A percentile compares a stretch with the other conserved stretches of the same genome.
Conservation (phyloP, 2,329 filamentous ascomycete genomes). For the Ascocoryne sarcoides region DNA sequence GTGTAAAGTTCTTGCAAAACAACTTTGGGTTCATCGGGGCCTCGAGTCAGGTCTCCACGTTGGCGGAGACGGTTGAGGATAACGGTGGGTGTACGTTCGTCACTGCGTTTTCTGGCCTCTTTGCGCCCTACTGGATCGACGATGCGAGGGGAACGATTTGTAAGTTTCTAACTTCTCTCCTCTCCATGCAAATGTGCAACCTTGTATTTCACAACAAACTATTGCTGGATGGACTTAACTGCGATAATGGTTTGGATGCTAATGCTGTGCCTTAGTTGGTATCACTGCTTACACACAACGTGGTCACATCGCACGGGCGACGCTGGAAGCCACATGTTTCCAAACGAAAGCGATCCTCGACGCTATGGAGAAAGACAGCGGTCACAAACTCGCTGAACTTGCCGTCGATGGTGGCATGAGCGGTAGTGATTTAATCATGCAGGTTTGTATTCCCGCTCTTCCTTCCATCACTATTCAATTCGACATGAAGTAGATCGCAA, state of each 20-base stretch:
- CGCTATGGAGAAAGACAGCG: slow-evolving; percentile 82
- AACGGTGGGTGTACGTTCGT: slow-evolving; percentile 82
- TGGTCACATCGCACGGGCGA: slow-evolving; percentile 81
- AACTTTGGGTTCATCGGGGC: slow-evolving; percentile 52
- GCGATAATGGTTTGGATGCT: too few species aligned
- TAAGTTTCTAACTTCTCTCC: slow-evolving; percentile 6
- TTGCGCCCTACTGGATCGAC: slow-evolving; percentile 92
- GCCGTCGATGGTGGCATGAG: slow-evolving; percentile 86
- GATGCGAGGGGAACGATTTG: slow-evolving; percentile 76
- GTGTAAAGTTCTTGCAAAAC: slow-evolving; percentile 64
- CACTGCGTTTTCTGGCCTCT: slow-evolving; percentile 83
- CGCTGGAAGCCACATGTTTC: slow-evolving; percentile 84
- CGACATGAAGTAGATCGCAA: too few species aligned
- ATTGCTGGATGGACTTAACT: too few species aligned
- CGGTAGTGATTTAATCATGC: slow-evolving; percentile 84
- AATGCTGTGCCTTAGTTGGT: slow-evolving; percentile 43
- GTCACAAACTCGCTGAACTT: slow-evolving; percentile 63
- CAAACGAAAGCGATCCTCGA: slow-evolving; percentile 88
- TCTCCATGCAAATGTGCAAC: neutral
- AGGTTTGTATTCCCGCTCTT: slow-evolving; percentile 34
- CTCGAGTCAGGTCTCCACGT: slow-evolving; percentile 40
- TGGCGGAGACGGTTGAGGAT: slow-evolving; percentile 50
- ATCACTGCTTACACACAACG: slow-evolving; percentile 78
- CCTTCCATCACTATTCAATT: slow-evolving; percentile 6
- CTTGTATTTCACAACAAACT: too few species aligned